These are phyloP conservation scores for Podaxis pistillaris DNA, from an alignment of 768 basidiomycete species.

Conservation along the genomic window DNA sequence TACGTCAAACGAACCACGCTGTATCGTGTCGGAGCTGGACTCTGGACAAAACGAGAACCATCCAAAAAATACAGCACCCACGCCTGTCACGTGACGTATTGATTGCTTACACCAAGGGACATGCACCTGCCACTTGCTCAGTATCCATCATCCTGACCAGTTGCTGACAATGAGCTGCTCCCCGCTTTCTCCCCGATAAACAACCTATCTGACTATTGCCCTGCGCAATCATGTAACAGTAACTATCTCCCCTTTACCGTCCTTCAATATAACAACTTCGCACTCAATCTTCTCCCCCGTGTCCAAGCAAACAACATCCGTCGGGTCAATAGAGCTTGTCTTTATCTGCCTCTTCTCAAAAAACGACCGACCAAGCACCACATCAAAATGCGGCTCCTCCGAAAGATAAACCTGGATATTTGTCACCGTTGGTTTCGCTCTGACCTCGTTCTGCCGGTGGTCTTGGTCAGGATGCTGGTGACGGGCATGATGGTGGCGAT, in stretches of 20 bases:
- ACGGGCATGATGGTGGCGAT: not conserved
- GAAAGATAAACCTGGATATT: slow-evolving; percentile 74
- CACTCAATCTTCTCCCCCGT: slow-evolving; percentile 90
- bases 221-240: slow-evolving; percentile 63
- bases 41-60: not conserved
- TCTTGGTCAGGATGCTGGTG: slow-evolving; percentile 5
- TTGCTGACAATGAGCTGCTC: not conserved
- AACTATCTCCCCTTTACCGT: slow-evolving; percentile 87
- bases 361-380: slow-evolving; percentile 87
- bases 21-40: not conserved
- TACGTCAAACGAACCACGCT: too few species aligned
- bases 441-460: slow-evolving; percentile 15
- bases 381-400: slow-evolving; percentile 95
- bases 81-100: not conserved
- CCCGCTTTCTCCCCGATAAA: not conserved
- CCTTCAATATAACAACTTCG: slow-evolving; percentile 88
- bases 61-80: not conserved
- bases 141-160: not conserved
- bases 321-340: slow-evolving; percentile 79
- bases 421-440: slow-evolving; percentile 32
- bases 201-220: not conserved
- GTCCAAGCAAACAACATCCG: slow-evolving; percentile 89
- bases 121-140: not conserved
- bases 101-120: not conserved
- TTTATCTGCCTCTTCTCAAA: slow-evolving; percentile 81